Evolutionary conservation across 371 early-diverging fungal species (phyloP).

Genomic region (Mucor lusitanicus): DNA sequence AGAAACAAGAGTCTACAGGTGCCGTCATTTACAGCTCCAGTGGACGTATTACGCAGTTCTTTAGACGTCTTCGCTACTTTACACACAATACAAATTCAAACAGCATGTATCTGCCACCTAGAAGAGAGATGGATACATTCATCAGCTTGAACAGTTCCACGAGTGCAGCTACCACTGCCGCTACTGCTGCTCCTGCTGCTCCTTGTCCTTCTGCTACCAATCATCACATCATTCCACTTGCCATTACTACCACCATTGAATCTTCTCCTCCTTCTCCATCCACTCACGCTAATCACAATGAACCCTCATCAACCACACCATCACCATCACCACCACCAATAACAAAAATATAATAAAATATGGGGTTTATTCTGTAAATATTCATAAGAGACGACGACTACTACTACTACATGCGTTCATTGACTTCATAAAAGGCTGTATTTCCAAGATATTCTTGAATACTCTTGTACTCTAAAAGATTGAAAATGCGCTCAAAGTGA

Average conservation of each 20-base stretch:
- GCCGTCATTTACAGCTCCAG: neutral
- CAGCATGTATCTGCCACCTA: neutral
- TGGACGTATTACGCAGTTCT: neutral
- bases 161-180: neutral
- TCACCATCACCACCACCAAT: too few species aligned
- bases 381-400: neutral
- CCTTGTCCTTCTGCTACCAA: neutral
- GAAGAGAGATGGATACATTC: slow-evolving; percentile 18
- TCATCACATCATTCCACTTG: slow-evolving; percentile 10
- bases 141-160: slow-evolving; percentile 21
- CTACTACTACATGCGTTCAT: slow-evolving; percentile 12
- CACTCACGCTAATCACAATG: neutral
- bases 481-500: slow-evolving; percentile 80
- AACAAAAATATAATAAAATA: neutral
- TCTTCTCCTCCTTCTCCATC: neutral
- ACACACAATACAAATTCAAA: neutral
- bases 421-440: slow-evolving; percentile 42
- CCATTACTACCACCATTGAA: neutral
- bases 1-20: neutral
- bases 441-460: slow-evolving; percentile 57
- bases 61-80: neutral
- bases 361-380: neutral
- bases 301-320: too few species aligned
- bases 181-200: neutral
- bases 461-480: slow-evolving; percentile 44